Evolutionary conservation across 192 early-diverging fungal species (phyloP).

Genomic region (Backusella westeae): DNA sequence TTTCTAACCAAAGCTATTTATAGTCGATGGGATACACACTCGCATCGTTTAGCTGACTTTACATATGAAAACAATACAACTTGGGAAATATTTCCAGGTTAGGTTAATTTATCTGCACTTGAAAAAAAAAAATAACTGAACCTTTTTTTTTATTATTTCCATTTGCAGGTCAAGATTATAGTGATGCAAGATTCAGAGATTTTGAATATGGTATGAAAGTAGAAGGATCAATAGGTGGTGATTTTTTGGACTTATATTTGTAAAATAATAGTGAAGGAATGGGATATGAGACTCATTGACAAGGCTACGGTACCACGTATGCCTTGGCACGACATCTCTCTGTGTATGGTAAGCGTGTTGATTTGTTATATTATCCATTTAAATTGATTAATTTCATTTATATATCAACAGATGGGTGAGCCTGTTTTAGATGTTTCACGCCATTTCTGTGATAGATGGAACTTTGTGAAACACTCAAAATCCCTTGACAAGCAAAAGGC

Average conservation of each 20-base stretch:
- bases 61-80: conserved; percentile 37
- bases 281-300: conserved; percentile 44
- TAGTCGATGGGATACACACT: conserved; percentile 63
- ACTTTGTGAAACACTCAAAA: conserved; percentile 76
- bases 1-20: not conserved
- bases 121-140: not conserved
- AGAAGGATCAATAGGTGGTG: not conserved
- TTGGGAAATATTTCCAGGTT: conserved; percentile 44
- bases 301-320: conserved; percentile 54
- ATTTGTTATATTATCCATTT: not conserved
- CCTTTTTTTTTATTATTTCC: not conserved
- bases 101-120: not conserved
- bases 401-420: conserved; percentile 46
- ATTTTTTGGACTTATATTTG: not conserved
- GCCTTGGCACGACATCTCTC: conserved; percentile 87
- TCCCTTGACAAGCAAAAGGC: conserved; percentile 54
- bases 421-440: conserved; percentile 78
- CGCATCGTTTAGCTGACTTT: conserved; percentile 73
- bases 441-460: conserved; percentile 87
- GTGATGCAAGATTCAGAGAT: conserved; percentile 81
- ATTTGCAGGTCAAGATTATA: conserved; percentile 67
- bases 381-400: not conserved
- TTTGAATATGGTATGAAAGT: conserved; percentile 37
- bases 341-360: conserved; percentile 51
- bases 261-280: conserved; percentile 41